Conservation (phyloP, 1,284 basidiomycete genomes). For the Rhodotorula sp. region DNA sequence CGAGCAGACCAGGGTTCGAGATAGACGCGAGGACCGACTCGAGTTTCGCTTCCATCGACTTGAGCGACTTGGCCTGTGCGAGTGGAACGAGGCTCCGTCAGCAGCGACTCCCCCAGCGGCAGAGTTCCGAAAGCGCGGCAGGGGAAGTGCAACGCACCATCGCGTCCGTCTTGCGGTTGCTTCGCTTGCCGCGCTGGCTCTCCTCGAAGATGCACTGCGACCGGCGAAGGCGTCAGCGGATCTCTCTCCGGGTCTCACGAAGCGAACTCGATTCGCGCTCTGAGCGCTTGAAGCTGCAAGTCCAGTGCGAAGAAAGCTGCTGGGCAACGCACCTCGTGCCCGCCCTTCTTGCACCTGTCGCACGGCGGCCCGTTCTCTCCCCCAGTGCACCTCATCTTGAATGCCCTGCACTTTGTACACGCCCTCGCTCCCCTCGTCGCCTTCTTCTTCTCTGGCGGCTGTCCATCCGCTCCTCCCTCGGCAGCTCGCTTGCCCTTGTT, state of each 20-base stretch:
- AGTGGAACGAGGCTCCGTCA: background rate
- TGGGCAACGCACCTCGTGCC: constrained; percentile 62
- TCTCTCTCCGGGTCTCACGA: too few relatives aligned
- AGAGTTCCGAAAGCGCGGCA: background rate
- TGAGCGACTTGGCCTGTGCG: constrained; percentile 66
- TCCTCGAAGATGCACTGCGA: constrained; percentile 81
- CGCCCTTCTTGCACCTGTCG: constrained; percentile 60
- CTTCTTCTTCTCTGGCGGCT: constrained; percentile 39
- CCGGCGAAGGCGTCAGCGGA: constrained; percentile 11
- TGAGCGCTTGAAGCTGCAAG: too few relatives aligned
- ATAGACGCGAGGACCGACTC: constrained; percentile 63
- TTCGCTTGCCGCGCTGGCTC: constrained; percentile 87
- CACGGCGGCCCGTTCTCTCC: constrained; percentile 81
- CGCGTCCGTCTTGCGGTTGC: constrained; percentile 53
- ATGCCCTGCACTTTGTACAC: constrained; percentile 62
- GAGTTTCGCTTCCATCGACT: constrained; percentile 88
- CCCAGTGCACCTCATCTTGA: constrained; percentile 98
- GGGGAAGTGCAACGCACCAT: constrained; percentile 58
- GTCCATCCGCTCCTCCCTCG: background rate
- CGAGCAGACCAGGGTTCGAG: constrained; percentile 31
- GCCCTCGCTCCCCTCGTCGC: constrained; percentile 58
- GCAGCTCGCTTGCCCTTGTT: background rate
- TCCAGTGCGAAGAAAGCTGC: background rate
- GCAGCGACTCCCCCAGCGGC: too few relatives aligned
- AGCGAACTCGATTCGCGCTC: too few relatives aligned